phyloP scores from a whole-genome alignment of 805 yeast species.

The Lachancea sp. region DNA sequence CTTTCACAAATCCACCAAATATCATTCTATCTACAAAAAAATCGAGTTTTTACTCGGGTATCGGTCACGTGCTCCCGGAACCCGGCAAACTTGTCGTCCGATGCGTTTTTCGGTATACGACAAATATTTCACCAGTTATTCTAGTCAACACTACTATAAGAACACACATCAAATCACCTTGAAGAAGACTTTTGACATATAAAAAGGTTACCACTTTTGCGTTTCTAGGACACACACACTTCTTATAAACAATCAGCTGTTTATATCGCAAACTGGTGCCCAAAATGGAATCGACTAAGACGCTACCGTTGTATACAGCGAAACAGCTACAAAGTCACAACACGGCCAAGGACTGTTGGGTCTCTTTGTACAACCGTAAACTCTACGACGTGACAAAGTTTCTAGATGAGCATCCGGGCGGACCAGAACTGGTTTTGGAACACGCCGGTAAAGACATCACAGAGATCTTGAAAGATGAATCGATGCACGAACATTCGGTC shows the following conservation, averaged over 20 bases:
- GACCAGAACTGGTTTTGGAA: conserved; percentile 64
- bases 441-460: conserved; percentile 81
- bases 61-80: too few relatives aligned
- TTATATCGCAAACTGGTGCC: too few relatives aligned
- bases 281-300: conserved; percentile 17
- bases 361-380: conserved; percentile 69
- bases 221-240: neutral
- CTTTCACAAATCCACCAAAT: too few relatives aligned
- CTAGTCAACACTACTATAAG: neutral
- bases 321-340: conserved; percentile 49
- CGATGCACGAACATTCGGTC: conserved; percentile 74
- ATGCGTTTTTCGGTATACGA: neutral
- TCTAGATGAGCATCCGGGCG: conserved; percentile 54
- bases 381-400: conserved; percentile 71
- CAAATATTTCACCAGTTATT: neutral
- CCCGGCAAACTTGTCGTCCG: neutral
- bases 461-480: conserved; percentile 39
- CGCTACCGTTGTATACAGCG: conserved; percentile 57
- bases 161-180: neutral
- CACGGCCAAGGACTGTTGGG: conserved; percentile 61
- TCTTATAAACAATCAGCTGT: too few relatives aligned
- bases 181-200: neutral
- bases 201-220: neutral
- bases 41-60: too few relatives aligned
- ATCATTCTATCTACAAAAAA: too few relatives aligned